Conservation (phyloP, 129 eudicot species). For the Flaveria sonorensis region DNA sequence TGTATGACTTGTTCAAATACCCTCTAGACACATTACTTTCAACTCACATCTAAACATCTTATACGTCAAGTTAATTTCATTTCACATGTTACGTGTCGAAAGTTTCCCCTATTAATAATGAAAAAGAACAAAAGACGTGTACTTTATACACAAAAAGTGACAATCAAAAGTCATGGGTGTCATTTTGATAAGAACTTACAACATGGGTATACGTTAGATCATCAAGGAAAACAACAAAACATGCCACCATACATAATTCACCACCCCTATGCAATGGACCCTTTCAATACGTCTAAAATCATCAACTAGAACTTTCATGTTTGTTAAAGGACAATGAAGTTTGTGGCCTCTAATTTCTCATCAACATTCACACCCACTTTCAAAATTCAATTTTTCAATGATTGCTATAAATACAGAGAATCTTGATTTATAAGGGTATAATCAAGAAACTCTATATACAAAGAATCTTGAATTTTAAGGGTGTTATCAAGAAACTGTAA, state of each 20-base stretch:
- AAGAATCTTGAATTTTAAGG: conserved; percentile 23
- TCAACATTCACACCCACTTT: conserved; percentile 18
- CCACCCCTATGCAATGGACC: conserved; percentile 23
- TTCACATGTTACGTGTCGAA: conserved; percentile 24
- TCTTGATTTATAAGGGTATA: conserved; percentile 17
- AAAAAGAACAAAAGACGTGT: conserved; percentile 10
- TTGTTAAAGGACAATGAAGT: conserved; percentile 34
- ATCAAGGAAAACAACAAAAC: conserved; percentile 38
- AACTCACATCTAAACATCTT: neutral
- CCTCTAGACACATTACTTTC: neutral
- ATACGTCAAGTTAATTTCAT: neutral
- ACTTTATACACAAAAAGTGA: conserved; percentile 24
- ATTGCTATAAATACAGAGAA: conserved; percentile 31
- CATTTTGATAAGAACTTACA: conserved; percentile 33
- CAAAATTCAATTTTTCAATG: conserved; percentile 11
- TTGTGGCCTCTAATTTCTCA: conserved; percentile 35
- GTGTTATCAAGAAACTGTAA: conserved; percentile 15
- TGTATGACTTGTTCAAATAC: conserved; percentile 9
- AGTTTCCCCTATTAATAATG: neutral
- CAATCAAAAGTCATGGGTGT: conserved; percentile 41
- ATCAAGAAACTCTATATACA: conserved; percentile 30
- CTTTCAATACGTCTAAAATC: conserved; percentile 19
- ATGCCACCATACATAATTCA: conserved; percentile 27
- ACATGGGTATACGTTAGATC: conserved; percentile 24
- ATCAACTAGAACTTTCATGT: conserved; percentile 28